A percentile compares a stretch with the other conserved stretches of the same genome.
Evolutionary conservation across 164 flowering plant genomes (phyloP).

Genomic region (Vitis rupestris): DNA sequence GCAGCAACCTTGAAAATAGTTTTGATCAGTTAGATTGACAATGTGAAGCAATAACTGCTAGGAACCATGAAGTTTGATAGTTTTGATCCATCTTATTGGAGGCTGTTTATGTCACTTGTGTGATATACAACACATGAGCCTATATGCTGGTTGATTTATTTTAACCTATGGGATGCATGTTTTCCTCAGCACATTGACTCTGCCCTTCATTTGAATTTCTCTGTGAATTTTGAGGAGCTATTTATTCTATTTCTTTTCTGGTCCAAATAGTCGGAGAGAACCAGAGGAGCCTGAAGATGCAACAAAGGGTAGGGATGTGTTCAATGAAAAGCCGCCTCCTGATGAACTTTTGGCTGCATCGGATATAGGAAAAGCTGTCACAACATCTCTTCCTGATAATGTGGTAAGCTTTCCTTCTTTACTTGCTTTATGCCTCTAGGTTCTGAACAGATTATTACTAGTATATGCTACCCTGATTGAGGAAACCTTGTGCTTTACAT

Average conservation of each 20-base stretch:
- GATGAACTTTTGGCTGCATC: constrained; percentile 95
- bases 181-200: too few relatives aligned
- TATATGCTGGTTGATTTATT: background rate
- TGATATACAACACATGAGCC: background rate
- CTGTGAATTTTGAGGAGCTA: background rate
- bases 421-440: background rate
- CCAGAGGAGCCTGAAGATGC: constrained; percentile 99
- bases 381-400: constrained; percentile 96
- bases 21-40: background rate
- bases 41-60: background rate
- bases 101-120: background rate
- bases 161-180: too few relatives aligned
- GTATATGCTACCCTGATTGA: background rate
- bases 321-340: constrained; percentile 97
- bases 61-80: background rate
- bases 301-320: constrained; percentile 96
- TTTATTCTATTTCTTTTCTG: background rate
- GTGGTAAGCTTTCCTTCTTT: constrained; percentile 57
- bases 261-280: constrained; percentile 72
- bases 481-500: background rate
- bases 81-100: background rate
- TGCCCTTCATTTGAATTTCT: background rate
- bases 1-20: background rate
- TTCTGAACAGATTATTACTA: background rate
- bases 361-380: constrained; percentile 82